Evolutionary conservation across 306 rosid genomes (phyloP).

Genomic region (Mimosa pudica): DNA sequence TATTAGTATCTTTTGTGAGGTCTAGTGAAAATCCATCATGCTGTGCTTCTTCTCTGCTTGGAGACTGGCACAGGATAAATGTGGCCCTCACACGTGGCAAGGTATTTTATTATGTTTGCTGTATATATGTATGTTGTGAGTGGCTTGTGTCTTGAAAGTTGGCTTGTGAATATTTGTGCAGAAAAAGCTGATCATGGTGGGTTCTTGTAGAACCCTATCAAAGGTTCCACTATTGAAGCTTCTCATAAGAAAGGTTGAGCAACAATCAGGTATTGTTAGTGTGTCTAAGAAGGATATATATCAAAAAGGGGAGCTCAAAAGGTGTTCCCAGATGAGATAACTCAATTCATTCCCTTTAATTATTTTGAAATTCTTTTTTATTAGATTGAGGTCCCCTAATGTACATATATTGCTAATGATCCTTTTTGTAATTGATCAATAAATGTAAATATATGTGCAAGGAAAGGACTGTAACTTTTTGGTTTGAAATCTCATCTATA

Average conservation of each 20-base stretch:
- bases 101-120: slow-evolving; percentile 45
- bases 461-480: background rate
- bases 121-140: background rate
- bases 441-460: slow-evolving; percentile 12
- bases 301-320: slow-evolving; percentile 46
- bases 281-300: slow-evolving; percentile 59
- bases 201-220: slow-evolving; percentile 75
- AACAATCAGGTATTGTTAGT: slow-evolving; percentile 69
- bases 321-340: slow-evolving; percentile 60
- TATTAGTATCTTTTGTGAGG: slow-evolving; percentile 83
- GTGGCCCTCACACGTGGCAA: slow-evolving; percentile 95
- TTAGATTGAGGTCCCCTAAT: background rate
- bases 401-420: background rate
- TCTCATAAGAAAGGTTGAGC: slow-evolving; percentile 82
- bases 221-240: slow-evolving; percentile 81
- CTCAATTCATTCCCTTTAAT: slow-evolving; percentile 17
- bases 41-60: slow-evolving; percentile 74
- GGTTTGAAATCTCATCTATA: background rate
- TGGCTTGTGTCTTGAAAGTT: background rate
- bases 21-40: slow-evolving; percentile 74
- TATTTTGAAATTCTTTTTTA: slow-evolving; percentile 14
- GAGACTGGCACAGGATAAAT: slow-evolving; percentile 97
- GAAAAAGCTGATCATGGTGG: slow-evolving; percentile 94
- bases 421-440: background rate
- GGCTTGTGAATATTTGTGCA: slow-evolving; percentile 28